Evolutionary conservation across 176 grass and related monocot genomes (phyloP), one percentile per base, ranked within the genome.

Genomic region (Zea luxurians): DNA sequence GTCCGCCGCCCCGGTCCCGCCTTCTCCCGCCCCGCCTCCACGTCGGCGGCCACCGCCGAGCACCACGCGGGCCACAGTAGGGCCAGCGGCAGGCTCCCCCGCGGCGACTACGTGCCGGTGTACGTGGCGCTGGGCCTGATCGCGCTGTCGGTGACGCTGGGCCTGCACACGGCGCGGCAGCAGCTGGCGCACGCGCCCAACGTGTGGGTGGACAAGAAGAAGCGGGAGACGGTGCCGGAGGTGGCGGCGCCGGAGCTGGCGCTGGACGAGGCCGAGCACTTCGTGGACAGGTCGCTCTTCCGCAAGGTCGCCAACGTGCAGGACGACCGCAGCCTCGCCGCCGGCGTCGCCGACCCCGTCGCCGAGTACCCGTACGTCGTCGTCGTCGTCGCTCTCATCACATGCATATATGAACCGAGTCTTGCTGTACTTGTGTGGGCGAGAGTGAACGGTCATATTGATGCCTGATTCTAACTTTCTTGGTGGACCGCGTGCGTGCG

Each of bases 201-300:
- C 87, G 94, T 97, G 4, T 70, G 90, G 5, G 80, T 97, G 16
- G 84, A 91, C 82, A 97, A 97, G 89, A 86, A 84, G 80, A 97
- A 93, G 83, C 89, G 94, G 16, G 91, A 86, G 84, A 44, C 82
- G 45, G 78, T 97, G 67, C 73, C 94, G 0, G 94, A 97, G 89
- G 89, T 90, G 79, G 84, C 42, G 0, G 89, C 80, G 78, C 94
- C 94, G 0, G 89, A 97, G 58, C 40, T 88, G 13, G 83, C 84
- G 1, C 37, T 91, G 5, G 62, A 64, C 13, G 91, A 90, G 61
- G 82, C 63, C 17, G 84, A 88, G 53, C 87, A 73, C 4, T 93
- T 91, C 80, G 62, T 93, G 10, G 55, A 59, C 46, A 13, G 35
- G 7, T 97, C 94, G 20, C 1, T 93, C 10, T 91, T 97, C 78